Conservation (phyloP, 1,284 basidiomycete species). For the Fistulinella cinereoalba region DNA sequence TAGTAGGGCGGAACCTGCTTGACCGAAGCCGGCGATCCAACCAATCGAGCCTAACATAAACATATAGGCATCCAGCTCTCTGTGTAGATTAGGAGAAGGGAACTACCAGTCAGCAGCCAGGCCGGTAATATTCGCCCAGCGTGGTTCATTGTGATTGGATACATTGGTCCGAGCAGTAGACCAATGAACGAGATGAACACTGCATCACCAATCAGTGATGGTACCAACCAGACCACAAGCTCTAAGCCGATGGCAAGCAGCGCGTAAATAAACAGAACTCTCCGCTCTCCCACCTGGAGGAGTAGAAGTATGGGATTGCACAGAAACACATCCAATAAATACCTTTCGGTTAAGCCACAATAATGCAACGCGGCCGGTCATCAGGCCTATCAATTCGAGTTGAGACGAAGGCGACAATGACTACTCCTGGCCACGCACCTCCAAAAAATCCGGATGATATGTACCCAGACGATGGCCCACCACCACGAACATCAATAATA, state of each 20-base stretch:
- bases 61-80: not conserved
- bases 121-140: conserved; percentile 46
- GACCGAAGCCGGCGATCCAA: conserved; percentile 54
- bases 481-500: conserved; percentile 43
- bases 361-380: conserved; percentile 26
- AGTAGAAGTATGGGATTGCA: not conserved
- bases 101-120: conserved; percentile 47
- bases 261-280: conserved; percentile 31
- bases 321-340: not conserved
- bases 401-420: not conserved
- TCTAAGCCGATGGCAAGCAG: conserved; percentile 47
- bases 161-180: conserved; percentile 52
- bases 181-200: conserved; percentile 55
- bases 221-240: conserved; percentile 58
- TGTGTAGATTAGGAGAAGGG: not conserved
- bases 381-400: conserved; percentile 21
- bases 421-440: conserved; percentile 29
- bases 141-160: conserved; percentile 53
- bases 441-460: conserved; percentile 52
- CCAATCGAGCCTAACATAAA: conserved; percentile 40
- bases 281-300: conserved; percentile 31
- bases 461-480: conserved; percentile 49
- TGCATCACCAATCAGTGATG: conserved; percentile 50
- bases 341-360: conserved; percentile 33
- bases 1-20: conserved; percentile 50